phyloP scores from a whole-genome alignment of 192 early-diverging fungal genomes.

The Linnemannia exigua region DNA sequence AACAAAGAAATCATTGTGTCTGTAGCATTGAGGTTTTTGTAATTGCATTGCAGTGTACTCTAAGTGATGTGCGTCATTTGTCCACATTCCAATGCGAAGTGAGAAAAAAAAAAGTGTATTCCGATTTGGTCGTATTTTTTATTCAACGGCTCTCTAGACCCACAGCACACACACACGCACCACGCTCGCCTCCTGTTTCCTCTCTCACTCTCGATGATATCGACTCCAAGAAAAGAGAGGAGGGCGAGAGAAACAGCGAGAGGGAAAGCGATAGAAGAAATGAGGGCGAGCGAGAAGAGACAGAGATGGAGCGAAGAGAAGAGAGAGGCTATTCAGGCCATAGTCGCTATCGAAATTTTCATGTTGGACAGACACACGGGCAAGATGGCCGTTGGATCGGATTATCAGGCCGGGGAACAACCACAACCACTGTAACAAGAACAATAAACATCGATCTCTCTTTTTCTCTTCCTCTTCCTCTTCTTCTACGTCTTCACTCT shows the following conservation, averaged over 20 bases:
- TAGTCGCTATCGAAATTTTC: conserved; percentile 43
- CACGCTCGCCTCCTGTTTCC: neutral
- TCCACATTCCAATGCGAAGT: neutral
- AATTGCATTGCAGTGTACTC: neutral
- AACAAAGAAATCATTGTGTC: conserved; percentile 3
- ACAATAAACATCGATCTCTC: too few relatives aligned
- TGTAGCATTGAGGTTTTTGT: neutral
- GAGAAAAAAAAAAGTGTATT: conserved; percentile 9
- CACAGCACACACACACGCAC: neutral
- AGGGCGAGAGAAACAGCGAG: too few relatives aligned
- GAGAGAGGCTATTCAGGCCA: neutral
- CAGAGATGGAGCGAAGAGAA: too few relatives aligned
- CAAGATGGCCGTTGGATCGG: neutral
- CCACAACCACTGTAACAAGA: too few relatives aligned
- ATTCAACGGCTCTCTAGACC: neutral
- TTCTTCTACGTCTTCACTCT: neutral
- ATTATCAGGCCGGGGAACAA: neutral
- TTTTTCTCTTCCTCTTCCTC: neutral
- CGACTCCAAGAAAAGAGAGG: neutral
- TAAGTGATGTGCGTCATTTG: neutral
- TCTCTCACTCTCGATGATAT: neutral
- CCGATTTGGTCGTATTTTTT: conserved; percentile 17
- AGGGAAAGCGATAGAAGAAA: neutral
- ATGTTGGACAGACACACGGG: too few relatives aligned
- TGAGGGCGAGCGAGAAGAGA: too few relatives aligned